phyloP scores from a whole-genome alignment of 2,329 filamentous ascomycete species.

The Xylariaceae sp. region DNA sequence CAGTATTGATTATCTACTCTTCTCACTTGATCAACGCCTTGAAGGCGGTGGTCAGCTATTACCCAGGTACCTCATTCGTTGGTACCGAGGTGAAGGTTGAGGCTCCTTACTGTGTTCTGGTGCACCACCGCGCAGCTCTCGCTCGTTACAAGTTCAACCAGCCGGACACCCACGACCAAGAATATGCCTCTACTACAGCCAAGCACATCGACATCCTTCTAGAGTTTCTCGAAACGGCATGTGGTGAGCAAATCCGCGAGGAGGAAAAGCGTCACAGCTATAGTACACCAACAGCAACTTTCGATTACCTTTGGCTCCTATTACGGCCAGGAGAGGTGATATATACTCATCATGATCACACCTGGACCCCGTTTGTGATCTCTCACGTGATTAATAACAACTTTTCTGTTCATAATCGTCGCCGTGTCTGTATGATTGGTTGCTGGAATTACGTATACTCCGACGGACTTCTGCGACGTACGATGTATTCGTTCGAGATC shows the following conservation, averaged over 20 bases:
- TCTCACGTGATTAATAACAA: slow-evolving; percentile 40
- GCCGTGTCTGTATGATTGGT: too few species aligned
- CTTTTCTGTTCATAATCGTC: too few species aligned
- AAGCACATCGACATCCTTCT: slow-evolving; percentile 54
- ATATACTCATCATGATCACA: slow-evolving; percentile 48
- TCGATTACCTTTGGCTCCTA: slow-evolving; percentile 53
- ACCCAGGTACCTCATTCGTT: slow-evolving; percentile 49
- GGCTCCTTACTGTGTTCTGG: slow-evolving; percentile 55
- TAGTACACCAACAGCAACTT: slow-evolving; percentile 49
- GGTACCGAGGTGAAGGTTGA: slow-evolving; percentile 47
- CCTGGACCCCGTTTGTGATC: slow-evolving; percentile 51
- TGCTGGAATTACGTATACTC: slow-evolving; percentile 51
- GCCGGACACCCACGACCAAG: slow-evolving; percentile 47
- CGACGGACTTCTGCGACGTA: slow-evolving; percentile 43
- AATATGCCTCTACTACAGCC: slow-evolving; percentile 49
- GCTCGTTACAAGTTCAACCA: slow-evolving; percentile 49
- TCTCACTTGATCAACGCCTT: slow-evolving; percentile 54
- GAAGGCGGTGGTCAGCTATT: slow-evolving; percentile 54
- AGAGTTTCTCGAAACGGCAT: slow-evolving; percentile 48
- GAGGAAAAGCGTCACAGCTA: slow-evolving; percentile 49
- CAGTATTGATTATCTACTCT: slow-evolving; percentile 53
- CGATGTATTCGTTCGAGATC: slow-evolving; percentile 46
- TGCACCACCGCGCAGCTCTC: slow-evolving; percentile 53
- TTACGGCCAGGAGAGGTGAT: slow-evolving; percentile 53
- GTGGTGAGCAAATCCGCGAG: slow-evolving; percentile 45